Percentiles rank a stretch among this genome's conserved stretches.
Conservation (phyloP, 2,329 filamentous ascomycete species). For the Sclerotinia subarctica region DNA sequence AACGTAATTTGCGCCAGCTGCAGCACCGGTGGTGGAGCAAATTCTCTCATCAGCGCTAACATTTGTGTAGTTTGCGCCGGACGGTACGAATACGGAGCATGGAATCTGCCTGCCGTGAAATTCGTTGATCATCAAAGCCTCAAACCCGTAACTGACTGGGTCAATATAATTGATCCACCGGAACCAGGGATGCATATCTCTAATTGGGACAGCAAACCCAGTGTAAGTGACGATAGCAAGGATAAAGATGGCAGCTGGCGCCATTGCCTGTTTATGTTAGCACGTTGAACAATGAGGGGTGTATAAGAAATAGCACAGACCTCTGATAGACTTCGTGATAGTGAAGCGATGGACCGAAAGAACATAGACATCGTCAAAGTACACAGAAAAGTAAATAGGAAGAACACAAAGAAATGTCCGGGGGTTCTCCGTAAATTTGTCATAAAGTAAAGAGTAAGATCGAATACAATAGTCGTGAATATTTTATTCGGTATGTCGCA, state of each 20-base stretch:
- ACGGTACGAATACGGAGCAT: conserved; percentile 32
- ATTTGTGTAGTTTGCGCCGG: conserved; percentile 28
- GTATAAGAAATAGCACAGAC: conserved; percentile 34
- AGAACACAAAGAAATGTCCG: conserved; percentile 80
- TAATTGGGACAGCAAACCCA: conserved; percentile 53
- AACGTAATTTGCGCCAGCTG: conserved; percentile 51
- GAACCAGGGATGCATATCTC: conserved; percentile 54
- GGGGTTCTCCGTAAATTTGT: conserved; percentile 72
- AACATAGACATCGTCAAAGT: conserved; percentile 82
- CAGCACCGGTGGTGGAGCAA: conserved; percentile 57
- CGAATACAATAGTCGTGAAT: conserved; percentile 71
- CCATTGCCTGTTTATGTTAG: conserved; percentile 28
- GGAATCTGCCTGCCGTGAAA: conserved; percentile 47
- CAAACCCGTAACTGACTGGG: conserved; percentile 63
- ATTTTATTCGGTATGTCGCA: conserved; percentile 84
- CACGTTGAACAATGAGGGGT: neutral
- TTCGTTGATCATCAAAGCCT: conserved; percentile 77
- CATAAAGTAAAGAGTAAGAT: conserved; percentile 82
- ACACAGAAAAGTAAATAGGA: conserved; percentile 69
- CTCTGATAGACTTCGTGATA: conserved; percentile 68
- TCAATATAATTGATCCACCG: conserved; percentile 68
- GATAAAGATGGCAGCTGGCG: conserved; percentile 52
- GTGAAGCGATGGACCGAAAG: conserved; percentile 76
- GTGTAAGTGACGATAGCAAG: conserved; percentile 50
- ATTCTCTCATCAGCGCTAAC: conserved; percentile 38